Evolutionary conservation across 2,329 filamentous ascomycete species (phyloP), one percentile per base, ranked within the genome.

Genomic region (Trichoderma pleuroti): DNA sequence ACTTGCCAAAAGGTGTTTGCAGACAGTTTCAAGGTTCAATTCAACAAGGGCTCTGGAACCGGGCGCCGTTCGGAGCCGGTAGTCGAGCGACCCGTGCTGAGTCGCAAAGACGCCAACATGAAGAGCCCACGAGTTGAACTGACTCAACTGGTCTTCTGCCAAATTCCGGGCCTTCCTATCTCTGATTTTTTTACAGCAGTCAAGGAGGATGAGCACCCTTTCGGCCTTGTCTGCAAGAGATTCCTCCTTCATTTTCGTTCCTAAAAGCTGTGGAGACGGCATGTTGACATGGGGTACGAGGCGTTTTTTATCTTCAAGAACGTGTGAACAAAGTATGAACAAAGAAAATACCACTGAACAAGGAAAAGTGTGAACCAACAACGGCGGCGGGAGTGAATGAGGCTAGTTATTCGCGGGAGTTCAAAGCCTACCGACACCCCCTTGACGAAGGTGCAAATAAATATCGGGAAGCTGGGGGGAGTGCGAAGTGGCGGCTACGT

Each of bases 41-140:
- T 0, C 39, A 18, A 46, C 3, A 5, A 3, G 1, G 4, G 6
- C 2, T 46, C 1, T 46, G 7, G 10, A 10, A 6, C 5, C 0
- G 3, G 16, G 39, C 1, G 16, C 4, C 18, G 39, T 46, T n/a
- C 8, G 39, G 7, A 46, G 39, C 0, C 5, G 16, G 8, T 46
- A 46, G 39, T n/a, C 36, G 36, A 42, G 36, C 36, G 36, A 42
- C 8, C 6, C 36, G 36, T 42, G 36, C 16, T 18, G 16, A 4
- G 16, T 5, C 16, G 14, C 6, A 42, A 42, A 42, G 36, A 42
- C 36, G 5, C 12, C 5, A 14, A 6, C 2, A 18, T 18, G 5
- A 18, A 6, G 3, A 16, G 6, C 36, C 36, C 16, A 42, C 36
- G 5, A 2, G 16, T 18, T 42, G 36, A 42, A 18, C 16, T 5